These are phyloP conservation scores for Ceratonia siliqua DNA, from an alignment of 306 rosid species.

Conservation along the genomic window DNA sequence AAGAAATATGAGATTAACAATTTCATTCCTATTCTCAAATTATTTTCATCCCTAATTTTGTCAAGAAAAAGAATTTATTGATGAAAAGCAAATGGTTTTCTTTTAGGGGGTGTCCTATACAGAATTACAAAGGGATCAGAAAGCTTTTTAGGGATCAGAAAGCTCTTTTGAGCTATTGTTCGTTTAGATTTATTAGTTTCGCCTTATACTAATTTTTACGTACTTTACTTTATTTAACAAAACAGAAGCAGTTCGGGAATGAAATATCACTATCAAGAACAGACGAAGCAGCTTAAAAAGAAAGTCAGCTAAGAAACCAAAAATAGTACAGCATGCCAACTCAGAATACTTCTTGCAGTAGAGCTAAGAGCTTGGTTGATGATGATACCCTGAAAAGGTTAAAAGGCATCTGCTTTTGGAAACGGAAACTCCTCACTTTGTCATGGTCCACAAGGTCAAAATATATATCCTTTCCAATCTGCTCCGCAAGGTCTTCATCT, in stretches of 20 bases:
- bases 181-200: too few relatives aligned
- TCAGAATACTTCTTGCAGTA: conserved; percentile 6
- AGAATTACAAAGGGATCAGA: too few relatives aligned
- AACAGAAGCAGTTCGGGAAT: background rate
- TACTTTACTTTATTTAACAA: background rate
- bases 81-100: too few relatives aligned
- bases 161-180: too few relatives aligned
- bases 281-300: background rate
- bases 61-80: too few relatives aligned
- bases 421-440: conserved; percentile 79
- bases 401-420: conserved; percentile 71
- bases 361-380: background rate
- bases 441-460: conserved; percentile 93
- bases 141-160: too few relatives aligned
- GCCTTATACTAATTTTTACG: too few relatives aligned
- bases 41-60: background rate
- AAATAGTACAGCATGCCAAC: background rate
- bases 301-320: conserved; percentile 1
- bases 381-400: conserved; percentile 71
- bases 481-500: conserved; percentile 63
- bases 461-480: conserved; percentile 77
- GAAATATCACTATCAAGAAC: background rate
- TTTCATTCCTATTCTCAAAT: background rate
- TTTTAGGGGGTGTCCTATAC: too few relatives aligned
- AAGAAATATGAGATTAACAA: background rate